Conservation (phyloP, 2,329 filamentous ascomycete species). For the Pezicula carpinea region DNA sequence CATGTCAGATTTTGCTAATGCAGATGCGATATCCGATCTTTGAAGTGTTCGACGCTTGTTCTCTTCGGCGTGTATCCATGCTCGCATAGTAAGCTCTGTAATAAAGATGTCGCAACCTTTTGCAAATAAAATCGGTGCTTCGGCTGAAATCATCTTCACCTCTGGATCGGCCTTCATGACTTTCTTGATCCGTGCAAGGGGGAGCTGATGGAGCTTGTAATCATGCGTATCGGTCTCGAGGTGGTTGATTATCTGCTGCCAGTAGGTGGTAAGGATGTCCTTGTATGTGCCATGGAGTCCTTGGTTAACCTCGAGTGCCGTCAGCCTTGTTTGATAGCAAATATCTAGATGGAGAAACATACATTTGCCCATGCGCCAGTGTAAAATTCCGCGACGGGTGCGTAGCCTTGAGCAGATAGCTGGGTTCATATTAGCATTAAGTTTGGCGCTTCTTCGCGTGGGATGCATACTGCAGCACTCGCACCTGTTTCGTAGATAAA, state of each 20-base stretch:
- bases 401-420: constrained; percentile 83
- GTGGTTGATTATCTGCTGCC: constrained; percentile 97
- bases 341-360: constrained; percentile 30
- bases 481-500: constrained; percentile 46
- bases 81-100: constrained; percentile 96
- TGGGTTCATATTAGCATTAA: constrained; percentile 35
- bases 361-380: constrained; percentile 95
- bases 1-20: constrained; percentile 97
- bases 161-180: constrained; percentile 99
- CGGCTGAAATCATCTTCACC: constrained; percentile 99
- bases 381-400: constrained; percentile 85
- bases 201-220: constrained; percentile 96
- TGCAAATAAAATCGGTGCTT: constrained; percentile 95
- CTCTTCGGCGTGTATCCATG: constrained; percentile 98
- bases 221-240: constrained; percentile 94
- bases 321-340: constrained; percentile 11
- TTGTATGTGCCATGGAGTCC: constrained; percentile 88
- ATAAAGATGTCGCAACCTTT: constrained; percentile 99
- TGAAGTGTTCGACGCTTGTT: constrained; percentile 96
- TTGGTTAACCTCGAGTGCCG: constrained; percentile 73
- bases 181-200: constrained; percentile 98
- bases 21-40: constrained; percentile 92
- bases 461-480: constrained; percentile 57
- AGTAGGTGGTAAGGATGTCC: constrained; percentile 97
- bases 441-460: constrained; percentile 1